Evolutionary conservation across 2,329 filamentous ascomycete species (phyloP).

Genomic region (Ophiostoma ulmi): DNA sequence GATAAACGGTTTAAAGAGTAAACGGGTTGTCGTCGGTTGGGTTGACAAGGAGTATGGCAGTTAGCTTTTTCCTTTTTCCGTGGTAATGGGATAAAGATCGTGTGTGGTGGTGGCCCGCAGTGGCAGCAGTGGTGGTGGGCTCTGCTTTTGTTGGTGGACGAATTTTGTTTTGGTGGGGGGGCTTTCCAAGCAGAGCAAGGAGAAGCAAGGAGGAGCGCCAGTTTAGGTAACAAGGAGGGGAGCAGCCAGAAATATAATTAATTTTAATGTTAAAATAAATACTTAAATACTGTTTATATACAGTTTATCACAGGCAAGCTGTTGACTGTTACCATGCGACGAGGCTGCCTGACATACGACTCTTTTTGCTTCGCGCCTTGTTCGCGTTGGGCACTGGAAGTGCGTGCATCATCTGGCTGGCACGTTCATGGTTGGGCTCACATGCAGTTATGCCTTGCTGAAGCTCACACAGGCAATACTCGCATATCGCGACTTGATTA

Average conservation of each 20-base stretch:
- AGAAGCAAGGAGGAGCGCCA: not conserved
- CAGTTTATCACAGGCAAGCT: not conserved
- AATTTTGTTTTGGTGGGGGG: conserved; percentile 17
- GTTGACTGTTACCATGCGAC: conserved; percentile 9
- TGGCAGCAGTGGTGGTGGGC: conserved; percentile 11
- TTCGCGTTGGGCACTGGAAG: conserved; percentile 1
- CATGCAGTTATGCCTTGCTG: not conserved
- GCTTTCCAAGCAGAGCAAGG: not conserved
- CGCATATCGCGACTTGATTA: not conserved
- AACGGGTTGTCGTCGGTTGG: not conserved
- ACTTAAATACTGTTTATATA: not conserved
- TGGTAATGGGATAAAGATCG: not conserved
- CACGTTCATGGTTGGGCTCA: not conserved
- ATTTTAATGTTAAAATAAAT: not conserved
- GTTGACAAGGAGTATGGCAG: not conserved
- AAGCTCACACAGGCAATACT: not conserved
- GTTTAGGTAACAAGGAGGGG: conserved; percentile 16
- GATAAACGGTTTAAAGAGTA: not conserved
- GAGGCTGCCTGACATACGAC: conserved; percentile 15
- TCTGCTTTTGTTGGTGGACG: conserved; percentile 2
- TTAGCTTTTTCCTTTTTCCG: not conserved
- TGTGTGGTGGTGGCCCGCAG: conserved; percentile 11
- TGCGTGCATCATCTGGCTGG: no score
- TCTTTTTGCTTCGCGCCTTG: conserved; percentile 8
- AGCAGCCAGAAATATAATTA: not conserved